These are phyloP conservation scores for fission yeast (Schizosaccharomyces pombe) DNA, from an alignment of 805 yeast genomes.

Conservation along the genomic window DNA sequence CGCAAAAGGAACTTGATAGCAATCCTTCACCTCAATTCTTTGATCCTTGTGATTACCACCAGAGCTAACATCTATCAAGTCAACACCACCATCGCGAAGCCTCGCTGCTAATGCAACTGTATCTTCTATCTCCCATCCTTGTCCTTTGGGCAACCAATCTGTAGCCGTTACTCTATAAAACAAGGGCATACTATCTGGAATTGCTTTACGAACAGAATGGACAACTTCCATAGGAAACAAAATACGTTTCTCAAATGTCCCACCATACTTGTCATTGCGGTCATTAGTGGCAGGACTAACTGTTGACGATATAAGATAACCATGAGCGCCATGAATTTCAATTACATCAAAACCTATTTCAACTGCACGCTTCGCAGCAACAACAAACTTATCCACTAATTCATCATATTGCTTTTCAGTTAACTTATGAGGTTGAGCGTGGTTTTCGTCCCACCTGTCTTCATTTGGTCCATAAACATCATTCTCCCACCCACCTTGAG, in stretches of 20 bases:
- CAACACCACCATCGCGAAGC: conserved; percentile 19
- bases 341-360: background rate
- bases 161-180: conserved; percentile 26
- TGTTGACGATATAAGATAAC: background rate
- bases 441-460: conserved; percentile 17
- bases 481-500: conserved; percentile 13
- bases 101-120: conserved; percentile 14
- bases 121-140: conserved; percentile 24
- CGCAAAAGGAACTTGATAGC: conserved; percentile 22
- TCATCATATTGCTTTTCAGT: conserved; percentile 31
- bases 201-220: conserved; percentile 21
- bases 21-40: conserved; percentile 16
- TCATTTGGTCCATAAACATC: conserved; percentile 26
- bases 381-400: conserved; percentile 42
- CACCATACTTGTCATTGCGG: background rate
- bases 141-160: conserved; percentile 15
- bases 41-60: conserved; percentile 24
- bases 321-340: background rate
- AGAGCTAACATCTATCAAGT: conserved; percentile 30
- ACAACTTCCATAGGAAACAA: conserved; percentile 27
- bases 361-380: background rate
- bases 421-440: conserved; percentile 19
- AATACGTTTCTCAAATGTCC: conserved; percentile 8
- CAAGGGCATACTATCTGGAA: conserved; percentile 23
- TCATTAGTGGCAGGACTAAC: background rate